Evolutionary conservation across 768 basidiomycete species (phyloP).

Genomic region (Calocybe gangraenosa): DNA sequence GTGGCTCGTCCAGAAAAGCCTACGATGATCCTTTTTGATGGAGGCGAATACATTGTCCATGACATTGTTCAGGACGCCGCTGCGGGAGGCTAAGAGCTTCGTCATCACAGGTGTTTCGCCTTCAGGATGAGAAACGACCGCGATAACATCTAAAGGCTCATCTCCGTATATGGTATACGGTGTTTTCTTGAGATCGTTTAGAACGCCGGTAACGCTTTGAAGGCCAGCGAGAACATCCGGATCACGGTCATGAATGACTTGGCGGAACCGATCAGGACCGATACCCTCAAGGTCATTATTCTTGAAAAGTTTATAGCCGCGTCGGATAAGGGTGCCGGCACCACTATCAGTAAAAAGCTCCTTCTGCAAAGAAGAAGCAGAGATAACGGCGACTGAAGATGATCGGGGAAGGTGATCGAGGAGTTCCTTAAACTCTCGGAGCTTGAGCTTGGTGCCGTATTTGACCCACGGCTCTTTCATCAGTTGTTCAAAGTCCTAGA

Average conservation of each 20-base stretch:
- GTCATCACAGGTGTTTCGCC: conserved; percentile 89
- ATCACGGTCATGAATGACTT: conserved; percentile 93
- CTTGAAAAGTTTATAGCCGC: conserved; percentile 97
- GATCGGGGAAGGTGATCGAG: conserved; percentile 97
- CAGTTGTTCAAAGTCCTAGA: conserved; percentile 88
- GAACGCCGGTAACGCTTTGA: conserved; percentile 83
- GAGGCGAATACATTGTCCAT: conserved; percentile 96
- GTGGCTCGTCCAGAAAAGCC: conserved; percentile 96
- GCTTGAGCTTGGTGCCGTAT: conserved; percentile 97
- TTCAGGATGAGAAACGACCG: conserved; percentile 88
- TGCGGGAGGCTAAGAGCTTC: conserved; percentile 84
- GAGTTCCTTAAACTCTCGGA: conserved; percentile 98
- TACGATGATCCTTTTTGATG: conserved; percentile 92
- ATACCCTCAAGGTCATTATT: conserved; percentile 76
- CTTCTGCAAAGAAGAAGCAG: conserved; percentile 86
- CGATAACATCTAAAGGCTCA: conserved; percentile 93
- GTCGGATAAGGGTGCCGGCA: conserved; percentile 95
- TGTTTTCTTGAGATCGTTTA: conserved; percentile 73
- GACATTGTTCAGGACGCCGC: conserved; percentile 89
- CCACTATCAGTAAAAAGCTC: conserved; percentile 99
- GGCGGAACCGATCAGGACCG: conserved; percentile 91
- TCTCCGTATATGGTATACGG: conserved; percentile 98
- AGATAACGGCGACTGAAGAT: conserved; percentile 97
- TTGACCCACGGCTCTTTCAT: conserved; percentile 99
- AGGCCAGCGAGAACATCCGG: conserved; percentile 82